A percentile compares a stretch with the other conserved stretches of the same genome.
Evolutionary conservation across 441 rosid species (phyloP).

Genomic region (Erodium trifolium): DNA sequence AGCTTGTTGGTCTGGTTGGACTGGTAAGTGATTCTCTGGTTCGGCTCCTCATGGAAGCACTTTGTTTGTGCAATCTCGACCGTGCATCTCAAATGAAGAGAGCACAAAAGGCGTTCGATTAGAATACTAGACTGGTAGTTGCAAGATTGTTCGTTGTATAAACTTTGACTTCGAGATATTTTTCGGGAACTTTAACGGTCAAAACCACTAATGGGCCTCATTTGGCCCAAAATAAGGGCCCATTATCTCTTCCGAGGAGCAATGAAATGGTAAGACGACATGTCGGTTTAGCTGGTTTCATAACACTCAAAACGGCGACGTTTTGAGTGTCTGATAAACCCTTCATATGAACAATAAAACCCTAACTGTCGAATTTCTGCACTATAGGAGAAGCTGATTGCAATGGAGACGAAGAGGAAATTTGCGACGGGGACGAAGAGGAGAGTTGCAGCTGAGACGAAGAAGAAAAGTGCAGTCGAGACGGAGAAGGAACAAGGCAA

Average conservation of each 20-base stretch:
- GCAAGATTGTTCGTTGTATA: not conserved
- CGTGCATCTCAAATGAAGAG: not conserved
- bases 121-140: not conserved
- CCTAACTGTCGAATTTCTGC: too few species aligned
- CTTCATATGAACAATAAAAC: too few species aligned
- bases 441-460: not conserved
- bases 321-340: too few species aligned
- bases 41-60: not conserved
- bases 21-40: not conserved
- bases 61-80: not conserved
- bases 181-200: not conserved
- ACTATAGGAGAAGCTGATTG: not conserved
- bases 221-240: too few species aligned
- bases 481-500: not conserved
- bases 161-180: slow-evolving; percentile 1
- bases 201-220: not conserved
- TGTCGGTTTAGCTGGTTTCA: too few species aligned
- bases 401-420: slow-evolving; percentile 2
- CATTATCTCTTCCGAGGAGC: too few species aligned
- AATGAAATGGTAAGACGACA: too few species aligned
- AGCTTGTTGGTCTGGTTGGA: not conserved
- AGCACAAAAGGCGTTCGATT: not conserved
- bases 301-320: too few species aligned
- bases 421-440: not conserved
- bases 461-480: too few species aligned